Evolutionary conservation across 345 rosid species (phyloP), one percentile per base, ranked within the genome.

Genomic region (Alliaria petiolata): DNA sequence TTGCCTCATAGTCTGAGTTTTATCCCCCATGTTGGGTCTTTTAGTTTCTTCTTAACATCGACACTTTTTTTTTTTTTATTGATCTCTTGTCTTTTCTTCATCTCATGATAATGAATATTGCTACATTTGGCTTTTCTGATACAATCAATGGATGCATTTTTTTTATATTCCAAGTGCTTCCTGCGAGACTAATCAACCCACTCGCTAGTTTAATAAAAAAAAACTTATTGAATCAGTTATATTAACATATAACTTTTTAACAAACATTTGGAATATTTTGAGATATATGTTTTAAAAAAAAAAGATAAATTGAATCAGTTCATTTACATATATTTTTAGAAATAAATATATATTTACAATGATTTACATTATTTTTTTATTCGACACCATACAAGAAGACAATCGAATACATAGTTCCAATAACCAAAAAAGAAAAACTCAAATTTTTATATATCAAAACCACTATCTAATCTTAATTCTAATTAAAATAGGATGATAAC

Each of bases 91-190:
- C 40, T 50, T 74, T 67, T 66, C 40, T 74, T 34, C 53, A 59
- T 28, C 36, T 42, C 68, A 51, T 52, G 55, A 51, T 51, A 50
- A 31, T 50, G 72, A 67, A 49, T 7, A 38, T 50, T 50, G 38
- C 62, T 15, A 67, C 49, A 66, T 67, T 74, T 74, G 73, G 53
- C 61, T 44, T 59, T 74, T 51, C 40, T 74, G 68, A 67, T 59
- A 59, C 49, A 59, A 51, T 47, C 72, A 73, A 45, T 46, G 71
- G 35, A 59, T 59, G 50, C 74, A 12, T 25, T 8, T 12, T 36
- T 56, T 1, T 44, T 36, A n/a, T 40, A 17, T 65, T 51, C 39
- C n/a, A 16, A 43, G 14, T 52, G 54, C 45, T 53, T 65, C 52
- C 38, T 30, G 1, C 2, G 12, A 35, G 56, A 64, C 46, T 42